Evolutionary conservation across 1,284 basidiomycete genomes (phyloP).

Genomic region (Austroboletus rostrupii): DNA sequence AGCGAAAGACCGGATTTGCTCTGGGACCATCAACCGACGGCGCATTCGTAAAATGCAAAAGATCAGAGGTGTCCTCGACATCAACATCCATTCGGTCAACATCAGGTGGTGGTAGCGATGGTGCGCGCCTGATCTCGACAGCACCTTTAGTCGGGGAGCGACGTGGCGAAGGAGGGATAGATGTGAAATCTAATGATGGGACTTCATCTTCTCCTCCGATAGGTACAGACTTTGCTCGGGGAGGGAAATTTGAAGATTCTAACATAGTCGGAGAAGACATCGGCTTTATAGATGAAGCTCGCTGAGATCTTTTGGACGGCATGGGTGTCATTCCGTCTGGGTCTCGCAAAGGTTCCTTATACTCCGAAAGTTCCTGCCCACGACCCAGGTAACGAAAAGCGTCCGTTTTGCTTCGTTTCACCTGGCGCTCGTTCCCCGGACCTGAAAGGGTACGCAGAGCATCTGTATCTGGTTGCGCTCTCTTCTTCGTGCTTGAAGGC

Average conservation of each 20-base stretch:
- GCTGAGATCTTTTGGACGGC: slow-evolving; percentile 3
- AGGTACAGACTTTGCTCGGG: slow-evolving; percentile 31
- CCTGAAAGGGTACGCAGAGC: slow-evolving; percentile 9
- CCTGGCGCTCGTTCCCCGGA: slow-evolving; percentile 11
- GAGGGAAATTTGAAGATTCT: slow-evolving; percentile 12
- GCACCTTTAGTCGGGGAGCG: slow-evolving; percentile 23
- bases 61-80: slow-evolving; percentile 3
- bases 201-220: slow-evolving; percentile 12
- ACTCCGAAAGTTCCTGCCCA: slow-evolving; percentile 11
- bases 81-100: slow-evolving; percentile 26
- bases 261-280: slow-evolving; percentile 15
- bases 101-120: slow-evolving; percentile 20
- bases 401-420: slow-evolving; percentile 27
- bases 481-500: slow-evolving; percentile 21
- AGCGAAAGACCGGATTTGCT: slow-evolving; percentile 12
- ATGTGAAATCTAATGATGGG: slow-evolving; percentile 18
- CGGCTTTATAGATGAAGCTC: slow-evolving; percentile 21
- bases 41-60: slow-evolving; percentile 22
- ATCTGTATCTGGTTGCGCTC: slow-evolving; percentile 24
- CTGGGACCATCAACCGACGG: slow-evolving; percentile 7
- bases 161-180: slow-evolving; percentile 24
- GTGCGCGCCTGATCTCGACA: slow-evolving; percentile 26
- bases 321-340: slow-evolving; percentile 4
- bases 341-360: slow-evolving; percentile 20
- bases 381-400: slow-evolving; percentile 12